Evolutionary conservation across 371 early-diverging fungal species (phyloP), one percentile per base, ranked within the genome.

Genomic region (Mortierella sp.): DNA sequence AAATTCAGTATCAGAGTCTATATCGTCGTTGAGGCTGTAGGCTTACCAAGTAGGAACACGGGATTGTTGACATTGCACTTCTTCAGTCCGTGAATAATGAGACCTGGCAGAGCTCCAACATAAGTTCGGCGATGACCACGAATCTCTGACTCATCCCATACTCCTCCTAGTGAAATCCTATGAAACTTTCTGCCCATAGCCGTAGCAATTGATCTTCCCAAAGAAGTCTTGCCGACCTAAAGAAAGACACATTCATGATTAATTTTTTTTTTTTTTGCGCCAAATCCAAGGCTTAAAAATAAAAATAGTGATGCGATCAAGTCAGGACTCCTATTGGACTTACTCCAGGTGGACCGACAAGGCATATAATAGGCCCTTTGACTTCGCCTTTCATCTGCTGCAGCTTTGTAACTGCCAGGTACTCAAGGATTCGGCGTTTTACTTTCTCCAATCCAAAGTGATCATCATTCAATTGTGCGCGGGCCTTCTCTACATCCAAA

Each of bases 91-190:
- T 95, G 94, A n/a, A 95, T 88, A 51, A 97, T 90, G 12, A 94
- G 73, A 16, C 97, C 97, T 4, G 97, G 97, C 86, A 95, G 85
- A 24, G 96, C 92, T 26, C 96, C 97, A 35, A 96, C 91, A 86
- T 97, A 97, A 12, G 97, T 97, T 22, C 96, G 87, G 16, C 96
- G 89, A 83, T 97, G 97, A 0, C 97, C 97, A 37, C 96, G 88
- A 73, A 97, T 94, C 71, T 96, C 96, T 5, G 95, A 94, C 83
- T 95, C 96, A 72, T 97, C 96, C 39, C 94, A 86, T 0, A 97
- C 93, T 67, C 97, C 97, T 26, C 97, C 97, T 28, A 97, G 83
- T 0, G 96, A 90, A 30, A 96, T 91, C 26, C 96, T 90, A 78
- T 95, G 90, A 74, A 96, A 97, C 71, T 92, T 90, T 20, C 97